A percentile compares a stretch with the other conserved stretches of the same genome.
These are phyloP conservation scores for Dendrothele bispora DNA, from an alignment of 768 basidiomycete genomes.

Conservation along the genomic window DNA sequence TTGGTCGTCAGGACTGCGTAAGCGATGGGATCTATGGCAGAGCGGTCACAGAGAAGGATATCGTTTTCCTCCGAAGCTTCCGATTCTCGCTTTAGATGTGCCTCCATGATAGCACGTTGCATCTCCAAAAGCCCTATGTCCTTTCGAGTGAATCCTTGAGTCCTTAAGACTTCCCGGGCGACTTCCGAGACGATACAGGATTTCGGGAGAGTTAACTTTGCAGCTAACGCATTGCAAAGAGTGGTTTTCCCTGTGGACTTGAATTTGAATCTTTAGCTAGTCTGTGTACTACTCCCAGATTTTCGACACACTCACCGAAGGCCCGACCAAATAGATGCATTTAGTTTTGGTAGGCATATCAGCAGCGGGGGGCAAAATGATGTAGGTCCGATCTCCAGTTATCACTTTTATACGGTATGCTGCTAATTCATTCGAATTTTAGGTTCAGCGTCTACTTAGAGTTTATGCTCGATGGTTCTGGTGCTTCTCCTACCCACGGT, in stretches of 20 bases:
- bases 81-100: constrained; percentile 49
- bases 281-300: not conserved
- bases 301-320: constrained; percentile 39
- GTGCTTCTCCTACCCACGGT: constrained; percentile 9
- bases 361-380: not conserved
- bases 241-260: constrained; percentile 72
- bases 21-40: constrained; percentile 62
- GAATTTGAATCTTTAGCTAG: not conserved
- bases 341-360: not conserved
- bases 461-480: not conserved
- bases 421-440: too few species aligned
- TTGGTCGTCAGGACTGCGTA: constrained; percentile 53
- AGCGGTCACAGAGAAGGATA: constrained; percentile 59
- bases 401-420: too few species aligned
- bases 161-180: constrained; percentile 56
- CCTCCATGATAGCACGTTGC: constrained; percentile 63
- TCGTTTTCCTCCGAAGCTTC: constrained; percentile 16
- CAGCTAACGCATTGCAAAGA: constrained; percentile 51
- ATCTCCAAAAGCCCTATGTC: constrained; percentile 53
- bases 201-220: constrained; percentile 36
- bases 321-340: constrained; percentile 48
- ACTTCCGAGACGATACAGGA: constrained; percentile 57
- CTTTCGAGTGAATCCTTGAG: constrained; percentile 50
- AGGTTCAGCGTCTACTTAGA: not conserved
- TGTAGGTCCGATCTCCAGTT: not conserved